Evolutionary conservation across 306 rosid genomes (phyloP).

Genomic region (Acmispon strigosus): DNA sequence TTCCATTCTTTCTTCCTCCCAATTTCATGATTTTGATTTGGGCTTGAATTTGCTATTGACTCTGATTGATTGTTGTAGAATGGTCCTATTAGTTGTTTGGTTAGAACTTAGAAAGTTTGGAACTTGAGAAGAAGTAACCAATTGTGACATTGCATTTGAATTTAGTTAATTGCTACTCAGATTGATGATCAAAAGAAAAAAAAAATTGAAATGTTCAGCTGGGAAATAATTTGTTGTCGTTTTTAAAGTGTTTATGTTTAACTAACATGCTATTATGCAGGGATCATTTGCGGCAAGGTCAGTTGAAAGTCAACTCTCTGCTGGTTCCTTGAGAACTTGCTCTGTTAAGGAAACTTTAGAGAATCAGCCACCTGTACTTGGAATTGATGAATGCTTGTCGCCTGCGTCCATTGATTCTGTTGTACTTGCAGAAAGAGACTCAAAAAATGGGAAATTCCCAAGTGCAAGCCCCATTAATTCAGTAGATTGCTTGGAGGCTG

Average conservation of each 20-base stretch:
- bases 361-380: constrained; percentile 47
- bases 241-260: neutral
- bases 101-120: neutral
- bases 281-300: constrained; percentile 70
- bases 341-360: constrained; percentile 56
- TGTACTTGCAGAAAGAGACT: constrained; percentile 74
- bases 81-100: neutral
- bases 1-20: neutral
- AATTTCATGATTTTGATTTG: neutral
- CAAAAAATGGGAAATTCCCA: constrained; percentile 57
- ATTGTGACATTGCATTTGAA: neutral
- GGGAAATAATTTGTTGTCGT: neutral
- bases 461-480: constrained; percentile 53
- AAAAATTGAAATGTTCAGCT: neutral
- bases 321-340: constrained; percentile 54
- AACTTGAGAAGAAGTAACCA: neutral
- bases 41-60: neutral
- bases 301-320: constrained; percentile 68
- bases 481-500: constrained; percentile 70
- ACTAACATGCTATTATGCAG: constrained; percentile 30
- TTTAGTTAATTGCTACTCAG: neutral
- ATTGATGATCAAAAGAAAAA: neutral
- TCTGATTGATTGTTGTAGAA: neutral
- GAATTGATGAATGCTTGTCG: constrained; percentile 78
- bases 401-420: constrained; percentile 88